These are phyloP conservation scores for Pleurostoma richardsiae DNA, from an alignment of 2,329 filamentous ascomycete genomes.

Conservation along the genomic window DNA sequence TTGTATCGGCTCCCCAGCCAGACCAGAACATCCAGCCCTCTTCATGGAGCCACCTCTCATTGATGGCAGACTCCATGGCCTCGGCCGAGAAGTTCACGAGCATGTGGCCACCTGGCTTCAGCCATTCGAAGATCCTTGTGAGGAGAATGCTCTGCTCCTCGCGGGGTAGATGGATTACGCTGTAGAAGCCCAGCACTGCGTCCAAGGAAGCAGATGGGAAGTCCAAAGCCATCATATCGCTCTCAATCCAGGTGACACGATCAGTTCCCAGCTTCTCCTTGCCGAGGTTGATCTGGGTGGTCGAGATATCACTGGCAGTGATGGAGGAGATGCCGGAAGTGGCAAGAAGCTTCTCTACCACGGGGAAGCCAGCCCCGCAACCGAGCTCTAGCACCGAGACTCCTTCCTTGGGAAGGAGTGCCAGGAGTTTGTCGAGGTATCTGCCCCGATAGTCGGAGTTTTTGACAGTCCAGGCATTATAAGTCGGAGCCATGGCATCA, in stretches of 20 bases:
- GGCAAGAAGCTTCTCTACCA: constrained; percentile 25
- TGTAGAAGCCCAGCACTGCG: constrained; percentile 47
- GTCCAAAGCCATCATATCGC: constrained; percentile 14
- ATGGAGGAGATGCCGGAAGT: constrained; percentile 14
- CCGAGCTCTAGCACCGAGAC: constrained; percentile 32
- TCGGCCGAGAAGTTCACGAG: constrained; percentile 39
- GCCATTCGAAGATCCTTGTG: constrained; percentile 35
- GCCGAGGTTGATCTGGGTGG: constrained; percentile 27
- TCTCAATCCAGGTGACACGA: constrained; percentile 3
- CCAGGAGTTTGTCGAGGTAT: constrained; percentile 27
- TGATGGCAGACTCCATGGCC: constrained; percentile 17
- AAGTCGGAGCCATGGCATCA: constrained; percentile 29
- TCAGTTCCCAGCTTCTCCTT: constrained; percentile 15
- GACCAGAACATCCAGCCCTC: constrained; percentile 40
- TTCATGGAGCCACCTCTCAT: constrained; percentile 29
- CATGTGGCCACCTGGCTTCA: constrained; percentile 44
- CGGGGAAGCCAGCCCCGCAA: constrained; percentile 33
- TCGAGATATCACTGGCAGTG: constrained; percentile 35
- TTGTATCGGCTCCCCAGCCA: constrained; percentile 29
- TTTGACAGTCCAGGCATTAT: constrained; percentile 32
- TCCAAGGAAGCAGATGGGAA: constrained; percentile 32
- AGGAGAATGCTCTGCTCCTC: constrained; percentile 44
- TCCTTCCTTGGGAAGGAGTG: constrained; percentile 11
- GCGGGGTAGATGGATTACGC: constrained; percentile 48
- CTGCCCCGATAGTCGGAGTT: constrained; percentile 22